Evolutionary conservation across 2,329 filamentous ascomycete genomes (phyloP).

Genomic region (Colletotrichum tamarilloi): DNA sequence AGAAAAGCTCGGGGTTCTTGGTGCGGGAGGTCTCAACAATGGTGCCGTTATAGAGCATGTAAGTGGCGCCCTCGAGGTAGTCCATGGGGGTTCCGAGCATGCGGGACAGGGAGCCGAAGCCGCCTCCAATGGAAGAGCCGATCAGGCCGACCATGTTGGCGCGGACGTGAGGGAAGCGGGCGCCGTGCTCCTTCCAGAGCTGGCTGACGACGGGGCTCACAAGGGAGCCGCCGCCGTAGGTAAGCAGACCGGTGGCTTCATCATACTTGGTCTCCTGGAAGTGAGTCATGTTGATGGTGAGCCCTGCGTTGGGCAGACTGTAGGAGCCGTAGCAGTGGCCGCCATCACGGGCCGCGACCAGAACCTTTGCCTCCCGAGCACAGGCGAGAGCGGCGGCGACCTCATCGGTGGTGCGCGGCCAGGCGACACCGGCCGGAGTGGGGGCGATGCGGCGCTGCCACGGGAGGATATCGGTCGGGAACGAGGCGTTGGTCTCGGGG

Average conservation of each 20-base stretch:
- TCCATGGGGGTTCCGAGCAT: conserved; percentile 35
- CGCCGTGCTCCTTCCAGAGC: conserved; percentile 34
- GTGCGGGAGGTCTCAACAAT: conserved; percentile 28
- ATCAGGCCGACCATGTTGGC: conserved; percentile 32
- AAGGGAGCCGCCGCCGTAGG: conserved; percentile 29
- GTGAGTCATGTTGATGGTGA: conserved; percentile 33
- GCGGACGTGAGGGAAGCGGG: conserved; percentile 35
- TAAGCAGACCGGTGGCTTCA: conserved; percentile 24
- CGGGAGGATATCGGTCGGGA: conserved; percentile 19
- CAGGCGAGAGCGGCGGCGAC: conserved; percentile 33
- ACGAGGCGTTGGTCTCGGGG: conserved; percentile 30
- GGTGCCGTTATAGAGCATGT: conserved; percentile 38
- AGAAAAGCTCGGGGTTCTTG: conserved; percentile 35
- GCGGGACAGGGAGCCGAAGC: conserved; percentile 34
- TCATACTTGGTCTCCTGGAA: conserved; percentile 32
- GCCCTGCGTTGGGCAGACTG: conserved; percentile 27
- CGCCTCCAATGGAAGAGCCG: conserved; percentile 34
- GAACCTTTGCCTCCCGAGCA: conserved; percentile 32
- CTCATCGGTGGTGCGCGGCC: conserved; percentile 27
- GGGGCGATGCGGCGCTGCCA: conserved; percentile 35
- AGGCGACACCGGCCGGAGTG: conserved; percentile 32
- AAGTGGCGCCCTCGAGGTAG: conserved; percentile 28
- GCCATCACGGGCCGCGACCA: conserved; percentile 30
- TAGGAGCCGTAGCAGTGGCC: conserved; percentile 34
- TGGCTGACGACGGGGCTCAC: conserved; percentile 33